A percentile compares a stretch with the other conserved stretches of the same genome.
Conservation (phyloP, 805 yeast species). For the Candida saitoana region DNA sequence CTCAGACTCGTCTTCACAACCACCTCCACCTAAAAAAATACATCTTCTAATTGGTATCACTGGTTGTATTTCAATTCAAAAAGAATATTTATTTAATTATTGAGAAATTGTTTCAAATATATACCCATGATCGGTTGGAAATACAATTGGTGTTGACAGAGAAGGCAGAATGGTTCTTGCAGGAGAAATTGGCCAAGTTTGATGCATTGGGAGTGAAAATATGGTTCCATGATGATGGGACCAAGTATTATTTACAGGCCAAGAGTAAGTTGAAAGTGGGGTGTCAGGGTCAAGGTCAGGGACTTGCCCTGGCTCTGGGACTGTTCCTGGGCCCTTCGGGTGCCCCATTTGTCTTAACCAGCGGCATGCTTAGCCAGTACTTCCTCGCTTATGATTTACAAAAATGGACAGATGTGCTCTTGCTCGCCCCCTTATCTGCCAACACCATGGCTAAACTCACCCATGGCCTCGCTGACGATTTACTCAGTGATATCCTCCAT, state of each 20-base stretch:
- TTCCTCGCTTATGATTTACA: slow-evolving; percentile 17
- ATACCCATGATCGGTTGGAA: slow-evolving; percentile 16
- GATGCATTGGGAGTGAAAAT: slow-evolving; percentile 21
- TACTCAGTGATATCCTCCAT: slow-evolving; percentile 20
- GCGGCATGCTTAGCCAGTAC: slow-evolving; percentile 13
- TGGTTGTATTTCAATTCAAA: slow-evolving; percentile 20
- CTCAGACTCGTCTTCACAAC: neutral
- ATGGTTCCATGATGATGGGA: slow-evolving; percentile 21
- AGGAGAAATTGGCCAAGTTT: slow-evolving; percentile 17
- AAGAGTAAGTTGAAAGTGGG: slow-evolving; percentile 8
- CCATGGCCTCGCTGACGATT: slow-evolving; percentile 22
- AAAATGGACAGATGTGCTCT: slow-evolving; percentile 25
- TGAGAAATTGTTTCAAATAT: slow-evolving; percentile 21
- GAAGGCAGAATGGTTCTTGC: slow-evolving; percentile 18
- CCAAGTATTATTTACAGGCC: slow-evolving; percentile 12
- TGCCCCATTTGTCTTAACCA: slow-evolving; percentile 5
- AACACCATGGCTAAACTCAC: slow-evolving; percentile 24
- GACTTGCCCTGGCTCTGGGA: too few species aligned
- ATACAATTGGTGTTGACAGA: slow-evolving; percentile 24
- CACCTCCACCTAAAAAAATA: slow-evolving; percentile 11
- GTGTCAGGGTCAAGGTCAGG: too few species aligned
- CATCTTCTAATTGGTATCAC: slow-evolving; percentile 25
- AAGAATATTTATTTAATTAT: slow-evolving; percentile 19
- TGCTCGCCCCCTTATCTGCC: slow-evolving; percentile 22
- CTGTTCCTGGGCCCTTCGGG: too few species aligned